Percentiles rank a stretch among this genome's conserved stretches.
Conservation (phyloP, 495 filamentous ascomycete genomes). For the Neohortaea acidophila region DNA sequence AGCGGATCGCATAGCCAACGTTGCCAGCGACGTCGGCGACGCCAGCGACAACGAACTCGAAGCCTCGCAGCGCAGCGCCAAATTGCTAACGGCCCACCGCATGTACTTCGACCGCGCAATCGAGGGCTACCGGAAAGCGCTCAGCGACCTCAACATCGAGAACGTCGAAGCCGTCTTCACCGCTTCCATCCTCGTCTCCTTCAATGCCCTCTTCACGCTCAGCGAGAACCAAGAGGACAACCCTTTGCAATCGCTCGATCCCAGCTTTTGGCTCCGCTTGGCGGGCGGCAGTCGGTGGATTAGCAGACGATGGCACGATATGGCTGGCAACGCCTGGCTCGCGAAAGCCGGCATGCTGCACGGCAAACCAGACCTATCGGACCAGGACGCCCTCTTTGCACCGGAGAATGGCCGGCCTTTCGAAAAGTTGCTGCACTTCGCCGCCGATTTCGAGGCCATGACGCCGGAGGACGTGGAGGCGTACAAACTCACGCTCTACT, state of each 20-base stretch:
- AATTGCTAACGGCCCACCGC: conserved; percentile 3
- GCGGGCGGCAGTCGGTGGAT: not conserved
- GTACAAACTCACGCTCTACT: conserved; percentile 1
- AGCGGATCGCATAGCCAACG: no score
- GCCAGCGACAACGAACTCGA: not conserved
- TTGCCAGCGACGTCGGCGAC: no score
- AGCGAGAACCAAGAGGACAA: conserved; percentile 3
- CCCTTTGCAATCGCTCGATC: not conserved
- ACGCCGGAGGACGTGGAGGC: not conserved
- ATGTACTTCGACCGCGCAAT: conserved; percentile 9
- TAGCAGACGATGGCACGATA: not conserved
- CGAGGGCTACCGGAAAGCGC: conserved; percentile 3
- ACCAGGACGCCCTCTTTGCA: conserved; percentile 2
- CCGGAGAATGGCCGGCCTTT: conserved; percentile 6
- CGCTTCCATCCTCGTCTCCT: conserved; percentile 1
- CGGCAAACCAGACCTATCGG: conserved; percentile 1
- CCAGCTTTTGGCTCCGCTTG: conserved; percentile 1
- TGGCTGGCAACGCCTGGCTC: conserved; percentile 1
- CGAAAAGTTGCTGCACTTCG: conserved; percentile 1
- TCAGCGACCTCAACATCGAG: not conserved
- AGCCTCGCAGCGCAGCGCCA: not conserved
- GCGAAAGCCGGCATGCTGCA: not conserved
- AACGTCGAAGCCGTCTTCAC: conserved; percentile 8
- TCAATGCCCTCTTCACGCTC: conserved; percentile 3
- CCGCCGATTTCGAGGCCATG: conserved; percentile 3